These are phyloP conservation scores for Ilyonectria mors-panacis DNA, from an alignment of 2,329 filamentous ascomycete genomes.

Conservation along the genomic window DNA sequence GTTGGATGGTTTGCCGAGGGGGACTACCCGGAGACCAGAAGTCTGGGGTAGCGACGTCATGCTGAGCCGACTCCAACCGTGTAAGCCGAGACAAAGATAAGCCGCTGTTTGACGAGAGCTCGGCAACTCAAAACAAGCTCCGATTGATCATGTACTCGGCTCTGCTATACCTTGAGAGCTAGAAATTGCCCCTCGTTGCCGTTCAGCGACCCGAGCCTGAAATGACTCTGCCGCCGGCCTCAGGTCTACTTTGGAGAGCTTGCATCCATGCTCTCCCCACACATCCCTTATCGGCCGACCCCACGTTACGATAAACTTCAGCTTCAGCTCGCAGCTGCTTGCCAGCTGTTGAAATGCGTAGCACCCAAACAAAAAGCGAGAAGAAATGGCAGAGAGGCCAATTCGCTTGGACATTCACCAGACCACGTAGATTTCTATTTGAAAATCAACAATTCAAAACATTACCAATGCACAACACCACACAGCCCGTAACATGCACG, in stretches of 20 bases:
- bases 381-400: neutral
- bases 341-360: constrained; percentile 9
- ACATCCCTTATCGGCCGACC: constrained; percentile 38
- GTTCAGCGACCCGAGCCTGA: neutral
- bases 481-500: neutral
- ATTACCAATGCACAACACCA: neutral
- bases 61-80: constrained; percentile 53
- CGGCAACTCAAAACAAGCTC: constrained; percentile 34
- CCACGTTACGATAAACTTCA: constrained; percentile 41
- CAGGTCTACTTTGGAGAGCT: neutral
- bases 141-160: neutral
- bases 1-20: constrained; percentile 42
- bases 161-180: neutral
- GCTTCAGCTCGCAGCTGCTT: constrained; percentile 1
- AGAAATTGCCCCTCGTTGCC: constrained; percentile 3
- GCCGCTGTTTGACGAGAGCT: constrained; percentile 46
- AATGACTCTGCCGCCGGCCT: neutral
- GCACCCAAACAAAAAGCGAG: constrained; percentile 8
- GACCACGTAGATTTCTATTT: neutral
- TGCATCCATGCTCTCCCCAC: constrained; percentile 34
- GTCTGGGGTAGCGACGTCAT: constrained; percentile 48
- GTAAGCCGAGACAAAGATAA: constrained; percentile 46
- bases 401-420: neutral
- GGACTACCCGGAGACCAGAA: constrained; percentile 31
- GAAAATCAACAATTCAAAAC: neutral